These are phyloP conservation scores for Neurospora sp. DNA, from an alignment of 495 filamentous ascomycete species.

Conservation along the genomic window DNA sequence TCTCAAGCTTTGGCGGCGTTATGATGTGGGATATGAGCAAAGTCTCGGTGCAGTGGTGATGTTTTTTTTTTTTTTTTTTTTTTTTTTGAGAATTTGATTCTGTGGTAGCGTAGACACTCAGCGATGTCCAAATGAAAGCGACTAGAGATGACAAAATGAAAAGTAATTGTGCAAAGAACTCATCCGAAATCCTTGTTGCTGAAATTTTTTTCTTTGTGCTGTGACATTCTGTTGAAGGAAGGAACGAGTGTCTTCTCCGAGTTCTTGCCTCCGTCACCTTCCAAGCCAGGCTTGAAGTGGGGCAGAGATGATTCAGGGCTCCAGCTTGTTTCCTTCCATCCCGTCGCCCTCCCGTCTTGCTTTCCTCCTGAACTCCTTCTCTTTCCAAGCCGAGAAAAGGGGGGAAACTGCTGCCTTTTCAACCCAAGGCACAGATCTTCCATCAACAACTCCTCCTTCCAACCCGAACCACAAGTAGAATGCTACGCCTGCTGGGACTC, in stretches of 20 bases:
- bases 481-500: too few species aligned
- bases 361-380: not conserved
- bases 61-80: not conserved
- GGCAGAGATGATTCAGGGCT: not conserved
- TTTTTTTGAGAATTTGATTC: not conserved
- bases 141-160: not conserved
- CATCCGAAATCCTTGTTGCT: not conserved
- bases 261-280: not conserved
- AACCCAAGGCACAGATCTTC: too few species aligned
- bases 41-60: not conserved
- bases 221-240: not conserved
- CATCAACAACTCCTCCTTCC: too few species aligned
- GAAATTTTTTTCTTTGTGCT: not conserved
- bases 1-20: not conserved
- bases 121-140: not conserved
- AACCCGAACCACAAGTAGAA: too few species aligned
- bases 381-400: not conserved
- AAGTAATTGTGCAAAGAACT: not conserved
- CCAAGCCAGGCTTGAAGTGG: not conserved
- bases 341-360: not conserved
- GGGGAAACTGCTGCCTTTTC: too few species aligned
- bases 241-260: not conserved
- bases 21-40: not conserved
- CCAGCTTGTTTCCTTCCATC: not conserved
- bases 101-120: not conserved